Evolutionary conservation across 768 basidiomycete genomes (phyloP).

Genomic region (Xerocomus brunneocitrinus): DNA sequence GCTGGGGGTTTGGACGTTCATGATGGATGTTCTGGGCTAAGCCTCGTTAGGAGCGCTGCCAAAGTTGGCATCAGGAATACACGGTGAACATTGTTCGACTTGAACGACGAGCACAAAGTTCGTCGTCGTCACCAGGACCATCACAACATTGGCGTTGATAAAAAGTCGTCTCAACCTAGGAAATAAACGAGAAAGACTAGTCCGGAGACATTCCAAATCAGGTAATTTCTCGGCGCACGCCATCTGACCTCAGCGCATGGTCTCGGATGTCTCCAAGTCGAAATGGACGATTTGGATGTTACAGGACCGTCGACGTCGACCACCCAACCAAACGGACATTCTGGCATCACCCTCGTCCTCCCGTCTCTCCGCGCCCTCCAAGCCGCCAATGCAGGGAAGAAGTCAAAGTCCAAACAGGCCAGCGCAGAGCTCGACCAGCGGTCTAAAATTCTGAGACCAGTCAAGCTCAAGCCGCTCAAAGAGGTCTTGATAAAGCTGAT

Average conservation of each 20-base stretch:
- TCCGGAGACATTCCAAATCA: conserved; percentile 3
- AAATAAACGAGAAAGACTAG: background rate
- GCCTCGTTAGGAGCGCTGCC: background rate
- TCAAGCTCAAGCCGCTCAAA: conserved; percentile 75
- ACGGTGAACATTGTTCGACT: background rate
- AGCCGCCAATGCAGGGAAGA: conserved; percentile 50
- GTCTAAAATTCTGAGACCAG: conserved; percentile 43
- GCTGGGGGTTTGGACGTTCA: conserved; percentile 51
- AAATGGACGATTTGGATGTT: conserved; percentile 32
- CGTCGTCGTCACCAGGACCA: too few relatives aligned
- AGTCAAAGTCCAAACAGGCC: conserved; percentile 35
- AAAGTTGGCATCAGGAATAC: background rate
- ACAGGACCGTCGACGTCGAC: conserved; percentile 29
- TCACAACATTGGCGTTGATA: background rate
- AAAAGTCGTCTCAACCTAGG: background rate
- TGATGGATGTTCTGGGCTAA: conserved; percentile 9
- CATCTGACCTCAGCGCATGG: conserved; percentile 1
- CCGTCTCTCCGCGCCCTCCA: conserved; percentile 63
- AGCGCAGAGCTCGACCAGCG: conserved; percentile 25
- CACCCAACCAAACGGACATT: conserved; percentile 23
- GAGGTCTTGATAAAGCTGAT: conserved; percentile 68
- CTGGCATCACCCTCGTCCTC: conserved; percentile 61
- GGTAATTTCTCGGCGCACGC: conserved; percentile 7
- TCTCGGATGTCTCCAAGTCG: conserved; percentile 12
- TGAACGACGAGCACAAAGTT: too few relatives aligned